A percentile compares a stretch with the other conserved stretches of the same genome.
These are phyloP conservation scores for Curvularia spicifera DNA, from an alignment of 2,329 filamentous ascomycete species.

Conservation along the genomic window DNA sequence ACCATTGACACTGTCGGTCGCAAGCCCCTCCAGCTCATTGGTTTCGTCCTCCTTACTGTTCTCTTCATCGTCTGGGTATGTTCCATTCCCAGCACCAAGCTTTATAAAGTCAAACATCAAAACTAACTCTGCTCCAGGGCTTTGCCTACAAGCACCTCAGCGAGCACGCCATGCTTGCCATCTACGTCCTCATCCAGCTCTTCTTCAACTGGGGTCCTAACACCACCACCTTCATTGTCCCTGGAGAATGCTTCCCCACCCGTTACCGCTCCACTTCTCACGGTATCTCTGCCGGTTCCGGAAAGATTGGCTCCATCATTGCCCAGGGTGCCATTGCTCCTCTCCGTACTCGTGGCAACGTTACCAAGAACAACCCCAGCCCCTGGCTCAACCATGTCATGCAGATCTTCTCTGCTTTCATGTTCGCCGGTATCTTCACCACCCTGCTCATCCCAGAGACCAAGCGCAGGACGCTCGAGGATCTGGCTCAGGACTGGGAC, in stretches of 20 bases:
- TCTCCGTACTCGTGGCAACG: slow-evolving; percentile 60
- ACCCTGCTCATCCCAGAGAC: slow-evolving; percentile 78
- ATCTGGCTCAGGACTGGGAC: slow-evolving; percentile 59
- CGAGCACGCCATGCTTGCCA: slow-evolving; percentile 51
- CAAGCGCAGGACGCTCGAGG: slow-evolving; percentile 75
- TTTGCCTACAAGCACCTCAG: slow-evolving; percentile 47
- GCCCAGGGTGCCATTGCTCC: slow-evolving; percentile 57
- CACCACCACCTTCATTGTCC: slow-evolving; percentile 59
- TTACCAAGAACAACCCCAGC: slow-evolving; percentile 46
- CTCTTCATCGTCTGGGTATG: slow-evolving; percentile 44
- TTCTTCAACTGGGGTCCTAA: slow-evolving; percentile 61
- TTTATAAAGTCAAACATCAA: accelerated
- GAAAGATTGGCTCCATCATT: slow-evolving; percentile 59
- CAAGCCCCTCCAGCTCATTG: slow-evolving; percentile 44
- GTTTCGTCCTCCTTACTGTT: slow-evolving; percentile 43
- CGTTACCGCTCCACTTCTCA: slow-evolving; percentile 58
- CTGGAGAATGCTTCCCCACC: slow-evolving; percentile 59
- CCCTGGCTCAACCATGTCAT: slow-evolving; percentile 77
- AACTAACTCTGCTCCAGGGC: slow-evolving; percentile 13
- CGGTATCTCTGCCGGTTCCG: slow-evolving; percentile 57
- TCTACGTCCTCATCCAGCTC: slow-evolving; percentile 58
- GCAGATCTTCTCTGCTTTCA: slow-evolving; percentile 80
- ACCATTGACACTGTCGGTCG: slow-evolving; percentile 73
- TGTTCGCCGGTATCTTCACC: slow-evolving; percentile 73
- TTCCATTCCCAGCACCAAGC: background rate